phyloP scores from a whole-genome alignment of 805 yeast species.

The Cephaloascus fragrans region DNA sequence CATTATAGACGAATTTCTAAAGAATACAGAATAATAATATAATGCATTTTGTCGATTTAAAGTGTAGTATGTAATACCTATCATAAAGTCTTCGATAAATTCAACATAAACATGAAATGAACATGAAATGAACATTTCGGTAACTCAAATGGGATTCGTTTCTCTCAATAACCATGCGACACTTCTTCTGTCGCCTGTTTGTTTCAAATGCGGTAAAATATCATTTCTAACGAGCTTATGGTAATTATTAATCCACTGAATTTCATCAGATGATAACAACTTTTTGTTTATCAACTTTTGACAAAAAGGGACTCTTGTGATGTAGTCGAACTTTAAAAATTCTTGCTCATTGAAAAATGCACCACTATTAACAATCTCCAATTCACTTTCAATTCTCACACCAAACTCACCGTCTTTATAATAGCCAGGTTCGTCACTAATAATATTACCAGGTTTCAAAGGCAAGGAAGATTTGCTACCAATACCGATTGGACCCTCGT shows the following conservation, averaged over 20 bases:
- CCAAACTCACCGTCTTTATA: constrained; percentile 89
- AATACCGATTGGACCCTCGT: constrained; percentile 89
- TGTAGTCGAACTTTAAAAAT: constrained; percentile 68
- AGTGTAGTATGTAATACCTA: too few species aligned
- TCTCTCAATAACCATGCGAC: constrained; percentile 66
- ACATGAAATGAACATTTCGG: too few species aligned
- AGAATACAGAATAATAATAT: neutral
- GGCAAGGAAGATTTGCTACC: constrained; percentile 47
- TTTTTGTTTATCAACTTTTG: constrained; percentile 54
- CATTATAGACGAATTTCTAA: constrained; percentile 35
- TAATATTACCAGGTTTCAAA: constrained; percentile 55
- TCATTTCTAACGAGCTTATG: constrained; percentile 48
- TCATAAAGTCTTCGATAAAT: too few species aligned
- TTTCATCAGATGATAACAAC: constrained; percentile 53
- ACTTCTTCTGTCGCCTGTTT: constrained; percentile 46
- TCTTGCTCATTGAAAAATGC: constrained; percentile 38
- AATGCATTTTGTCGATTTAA: neutral
- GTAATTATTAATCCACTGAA: constrained; percentile 57
- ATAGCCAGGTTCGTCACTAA: constrained; percentile 92
- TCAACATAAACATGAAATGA: too few species aligned
- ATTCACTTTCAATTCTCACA: constrained; percentile 78
- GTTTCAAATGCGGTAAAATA: constrained; percentile 40
- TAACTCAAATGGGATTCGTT: constrained; percentile 27
- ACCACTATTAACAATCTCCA: constrained; percentile 41
- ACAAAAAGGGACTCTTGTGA: constrained; percentile 83